Percentiles rank a stretch among this genome's conserved stretches.
These are phyloP conservation scores for Ogataea trehalophila DNA, from an alignment of 805 yeast species.

Conservation along the genomic window DNA sequence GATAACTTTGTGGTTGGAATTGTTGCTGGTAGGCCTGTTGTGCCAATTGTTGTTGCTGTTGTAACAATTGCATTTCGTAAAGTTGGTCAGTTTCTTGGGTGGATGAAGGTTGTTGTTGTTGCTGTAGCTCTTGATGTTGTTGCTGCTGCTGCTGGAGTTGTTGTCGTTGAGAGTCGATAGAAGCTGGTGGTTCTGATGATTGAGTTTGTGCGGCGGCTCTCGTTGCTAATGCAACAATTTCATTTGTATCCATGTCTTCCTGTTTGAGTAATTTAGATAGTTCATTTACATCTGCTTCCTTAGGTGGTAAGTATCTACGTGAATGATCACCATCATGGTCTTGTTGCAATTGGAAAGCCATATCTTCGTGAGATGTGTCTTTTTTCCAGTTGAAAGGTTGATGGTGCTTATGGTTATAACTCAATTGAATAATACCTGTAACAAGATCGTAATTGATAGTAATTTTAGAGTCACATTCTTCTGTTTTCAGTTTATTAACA, in stretches of 20 bases:
- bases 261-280: conserved; percentile 18
- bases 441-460: conserved; percentile 35
- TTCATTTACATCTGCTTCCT: conserved; percentile 17
- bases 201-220: conserved; percentile 15
- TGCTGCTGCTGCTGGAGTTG: conserved; percentile 2
- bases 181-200: not conserved
- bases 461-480: conserved; percentile 37
- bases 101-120: conserved; percentile 1
- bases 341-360: conserved; percentile 14
- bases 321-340: conserved; percentile 6
- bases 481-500: conserved; percentile 36
- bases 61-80: conserved; percentile 17
- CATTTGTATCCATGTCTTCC: conserved; percentile 17
- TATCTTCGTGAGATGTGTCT: conserved; percentile 14
- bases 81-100: conserved; percentile 8
- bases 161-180: conserved; percentile 4
- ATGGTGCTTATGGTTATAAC: conserved; percentile 38
- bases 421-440: conserved; percentile 33
- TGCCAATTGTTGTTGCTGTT: conserved; percentile 15
- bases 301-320: conserved; percentile 13
- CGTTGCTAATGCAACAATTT: conserved; percentile 22
- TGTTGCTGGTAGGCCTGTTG: conserved; percentile 12
- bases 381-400: conserved; percentile 33
- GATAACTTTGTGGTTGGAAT: conserved; percentile 2
- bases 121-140: not conserved